phyloP scores from a whole-genome alignment of 768 basidiomycete species.

The Lentinus tigrinus region DNA sequence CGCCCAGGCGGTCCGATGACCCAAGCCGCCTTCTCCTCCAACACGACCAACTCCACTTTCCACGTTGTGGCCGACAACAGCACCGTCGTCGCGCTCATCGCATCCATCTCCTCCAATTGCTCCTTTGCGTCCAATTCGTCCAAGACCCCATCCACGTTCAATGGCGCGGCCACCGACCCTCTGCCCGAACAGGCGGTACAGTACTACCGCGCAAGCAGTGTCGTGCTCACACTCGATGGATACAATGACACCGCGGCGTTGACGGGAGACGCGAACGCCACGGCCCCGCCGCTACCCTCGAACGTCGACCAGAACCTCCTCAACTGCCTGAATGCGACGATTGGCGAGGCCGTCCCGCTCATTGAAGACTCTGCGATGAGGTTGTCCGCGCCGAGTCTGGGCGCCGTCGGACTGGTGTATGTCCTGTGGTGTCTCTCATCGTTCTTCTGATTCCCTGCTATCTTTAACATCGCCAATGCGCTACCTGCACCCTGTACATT shows the following conservation, averaged over 20 bases:
- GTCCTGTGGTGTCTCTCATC: slow-evolving; percentile 7
- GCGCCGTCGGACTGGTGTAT: slow-evolving; percentile 7
- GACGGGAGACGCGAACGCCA: slow-evolving; percentile 35
- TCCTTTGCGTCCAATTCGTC: slow-evolving; percentile 30
- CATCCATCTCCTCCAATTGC: slow-evolving; percentile 30
- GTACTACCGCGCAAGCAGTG: slow-evolving; percentile 67
- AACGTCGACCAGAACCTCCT: slow-evolving; percentile 50
- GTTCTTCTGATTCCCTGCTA: background rate
- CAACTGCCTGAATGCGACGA: slow-evolving; percentile 61
- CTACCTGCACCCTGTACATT: no score
- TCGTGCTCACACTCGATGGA: slow-evolving; percentile 59
- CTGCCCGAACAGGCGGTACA: slow-evolving; percentile 36
- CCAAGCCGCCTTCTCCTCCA: slow-evolving; percentile 29
- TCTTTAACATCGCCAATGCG: background rate
- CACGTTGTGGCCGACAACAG: slow-evolving; percentile 35
- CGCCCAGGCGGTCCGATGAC: slow-evolving; percentile 35
- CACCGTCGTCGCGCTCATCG: slow-evolving; percentile 33
- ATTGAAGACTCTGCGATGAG: slow-evolving; percentile 24
- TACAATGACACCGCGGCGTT: slow-evolving; percentile 64
- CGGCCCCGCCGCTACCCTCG: slow-evolving; percentile 51
- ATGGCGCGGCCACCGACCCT: slow-evolving; percentile 23
- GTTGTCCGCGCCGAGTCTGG: background rate
- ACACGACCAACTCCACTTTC: slow-evolving; percentile 29
- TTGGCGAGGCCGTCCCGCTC: slow-evolving; percentile 57
- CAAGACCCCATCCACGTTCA: slow-evolving; percentile 30